These are phyloP conservation scores for Saturnispora ahearnii DNA, from an alignment of 805 yeast genomes.

Conservation along the genomic window DNA sequence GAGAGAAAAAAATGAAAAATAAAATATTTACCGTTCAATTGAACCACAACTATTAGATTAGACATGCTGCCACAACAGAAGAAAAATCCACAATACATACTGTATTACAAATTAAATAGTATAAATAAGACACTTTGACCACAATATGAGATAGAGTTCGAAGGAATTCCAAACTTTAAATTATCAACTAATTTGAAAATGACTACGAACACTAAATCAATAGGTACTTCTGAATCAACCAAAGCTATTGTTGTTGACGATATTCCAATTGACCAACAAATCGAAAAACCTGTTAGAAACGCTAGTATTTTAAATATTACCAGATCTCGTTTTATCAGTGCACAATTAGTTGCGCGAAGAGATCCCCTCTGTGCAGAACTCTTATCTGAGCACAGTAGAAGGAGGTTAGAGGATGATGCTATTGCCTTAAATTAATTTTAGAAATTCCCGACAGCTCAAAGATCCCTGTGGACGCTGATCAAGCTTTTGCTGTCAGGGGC, in stretches of 20 bases:
- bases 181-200: not conserved
- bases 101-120: no score
- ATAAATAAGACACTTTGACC: no score
- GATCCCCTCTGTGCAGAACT: conserved; percentile 17
- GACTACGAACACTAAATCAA: not conserved
- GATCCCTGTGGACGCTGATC: conserved; percentile 34
- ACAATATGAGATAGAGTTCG: no score
- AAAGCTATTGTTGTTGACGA: conserved; percentile 6
- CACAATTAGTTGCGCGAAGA: conserved; percentile 8
- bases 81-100: no score
- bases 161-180: no score
- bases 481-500: conserved; percentile 30
- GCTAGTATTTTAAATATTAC: conserved; percentile 8
- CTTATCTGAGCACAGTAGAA: conserved; percentile 22
- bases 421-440: conserved; percentile 32
- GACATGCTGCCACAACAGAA: no score
- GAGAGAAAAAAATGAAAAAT: no score
- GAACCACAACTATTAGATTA: no score
- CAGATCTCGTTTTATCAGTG: not conserved
- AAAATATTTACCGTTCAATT: no score
- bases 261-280: conserved; percentile 11
- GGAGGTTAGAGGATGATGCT: conserved; percentile 29
- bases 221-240: not conserved
- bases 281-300: conserved; percentile 13
- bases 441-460: conserved; percentile 25